Base-by-base conservation (phyloP, 192 early-diverging fungal genomes). In the Coemansia sp. region DNA sequence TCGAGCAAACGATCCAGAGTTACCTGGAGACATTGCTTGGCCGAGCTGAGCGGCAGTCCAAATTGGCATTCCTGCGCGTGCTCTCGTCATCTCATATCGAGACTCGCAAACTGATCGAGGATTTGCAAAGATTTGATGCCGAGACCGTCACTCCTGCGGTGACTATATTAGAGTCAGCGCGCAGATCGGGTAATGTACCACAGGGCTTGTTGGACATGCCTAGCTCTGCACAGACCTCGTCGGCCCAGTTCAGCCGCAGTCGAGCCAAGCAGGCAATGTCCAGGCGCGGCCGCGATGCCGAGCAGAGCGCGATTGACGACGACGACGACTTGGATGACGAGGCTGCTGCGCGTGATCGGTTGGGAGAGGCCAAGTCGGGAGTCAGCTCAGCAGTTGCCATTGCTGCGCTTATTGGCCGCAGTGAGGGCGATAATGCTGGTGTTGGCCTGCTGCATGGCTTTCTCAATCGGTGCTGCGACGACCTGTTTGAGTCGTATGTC, bases 1-100 rank as follows among this genome's bases (percentile, higher is more conserved):
- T 98, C 87, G 96, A 93, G 63, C 96, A 99, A 87, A 94, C 94
- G 49, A 91, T 98, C 40, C 96, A 97, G 91, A 90, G 87, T 63
- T 92, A 92, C 46, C 80, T 98, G 15, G 96, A 98, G 73, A 86
- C 82, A 5, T 77, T 97, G n/a, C 76, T 99, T 49, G 75, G 77
- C 7, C 80, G 86, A 27, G 92, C 93, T 0, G 90, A 92, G 61
- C 75, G 84, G 8, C 87, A 90, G 62, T 95, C 93, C 7, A 85
- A 88, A n/a, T 74, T 94, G 43, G 89, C 90, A 0, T 97, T 95
- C 65, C 87, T 99, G 41, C 90, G 94, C 7, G 89, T 90, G 1
- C 68, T 98, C 24, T 78, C 85, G 9, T 85, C 91, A 18, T 88
- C 91, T 20, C 95, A 96, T 64, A 75, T 89, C 42, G 91, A 88